phyloP scores from a whole-genome alignment of 306 rosid genomes.

The Biancaea sappan region DNA sequence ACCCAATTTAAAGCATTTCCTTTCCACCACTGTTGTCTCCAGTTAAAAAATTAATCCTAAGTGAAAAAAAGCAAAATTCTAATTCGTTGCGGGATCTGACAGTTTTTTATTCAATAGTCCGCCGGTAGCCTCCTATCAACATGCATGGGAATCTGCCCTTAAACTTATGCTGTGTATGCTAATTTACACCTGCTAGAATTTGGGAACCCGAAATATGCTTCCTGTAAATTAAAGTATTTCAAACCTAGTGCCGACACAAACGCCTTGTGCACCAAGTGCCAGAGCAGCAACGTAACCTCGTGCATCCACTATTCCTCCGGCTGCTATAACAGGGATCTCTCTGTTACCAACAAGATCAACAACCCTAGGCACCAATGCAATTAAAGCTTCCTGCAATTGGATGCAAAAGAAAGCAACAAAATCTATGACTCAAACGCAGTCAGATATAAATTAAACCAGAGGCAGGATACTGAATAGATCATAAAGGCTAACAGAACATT shows the following conservation, averaged over 20 bases:
- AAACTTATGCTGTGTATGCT: not conserved
- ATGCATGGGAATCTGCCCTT: not conserved
- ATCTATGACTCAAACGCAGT: slow-evolving; percentile 6
- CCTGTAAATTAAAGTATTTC: slow-evolving; percentile 6
- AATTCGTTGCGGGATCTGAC: not conserved
- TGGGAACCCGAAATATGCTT: not conserved
- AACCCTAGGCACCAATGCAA: slow-evolving; percentile 75
- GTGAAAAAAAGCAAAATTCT: not conserved
- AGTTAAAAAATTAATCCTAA: not conserved
- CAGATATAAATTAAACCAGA: not conserved
- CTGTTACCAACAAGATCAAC: slow-evolving; percentile 72
- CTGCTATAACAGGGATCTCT: slow-evolving; percentile 77
- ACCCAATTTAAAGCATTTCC: not conserved
- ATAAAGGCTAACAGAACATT: not conserved
- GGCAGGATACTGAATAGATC: slow-evolving; percentile 6
- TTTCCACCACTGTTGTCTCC: not conserved
- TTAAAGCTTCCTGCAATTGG: slow-evolving; percentile 61
- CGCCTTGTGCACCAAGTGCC: slow-evolving; percentile 87
- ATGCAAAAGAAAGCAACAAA: not conserved
- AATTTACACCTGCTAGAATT: not conserved
- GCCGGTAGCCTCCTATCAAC: not conserved
- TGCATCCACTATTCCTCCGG: slow-evolving; percentile 79
- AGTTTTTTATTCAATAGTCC: not conserved
- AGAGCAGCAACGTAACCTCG: slow-evolving; percentile 89
- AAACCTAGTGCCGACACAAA: slow-evolving; percentile 84